phyloP scores from a whole-genome alignment of 441 rosid species.

The Mallotus japonicus region DNA sequence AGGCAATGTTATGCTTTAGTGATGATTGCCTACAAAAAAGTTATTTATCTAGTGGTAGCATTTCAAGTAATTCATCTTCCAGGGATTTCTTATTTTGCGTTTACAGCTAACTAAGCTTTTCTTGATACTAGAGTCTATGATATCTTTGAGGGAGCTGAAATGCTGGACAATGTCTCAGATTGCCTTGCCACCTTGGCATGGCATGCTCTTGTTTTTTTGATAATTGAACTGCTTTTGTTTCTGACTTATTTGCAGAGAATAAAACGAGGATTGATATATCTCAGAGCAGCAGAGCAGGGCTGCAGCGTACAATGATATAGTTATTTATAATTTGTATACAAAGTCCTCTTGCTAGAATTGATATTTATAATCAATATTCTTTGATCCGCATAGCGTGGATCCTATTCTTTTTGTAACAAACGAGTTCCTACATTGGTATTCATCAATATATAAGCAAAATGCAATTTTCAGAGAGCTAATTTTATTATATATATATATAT shows the following conservation, averaged over 20 bases:
- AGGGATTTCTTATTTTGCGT: not conserved
- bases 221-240: not conserved
- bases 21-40: not conserved
- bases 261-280: constrained; percentile 61
- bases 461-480: not conserved
- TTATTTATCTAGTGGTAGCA: not conserved
- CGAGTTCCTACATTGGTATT: not conserved
- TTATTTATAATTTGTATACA: constrained; percentile 17
- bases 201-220: not conserved
- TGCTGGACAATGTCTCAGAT: not conserved
- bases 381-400: constrained; percentile 36
- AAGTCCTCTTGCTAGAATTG: not conserved
- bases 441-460: not conserved
- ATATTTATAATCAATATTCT: constrained; percentile 28
- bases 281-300: constrained; percentile 61
- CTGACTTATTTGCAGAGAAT: constrained; percentile 55
- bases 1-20: not conserved
- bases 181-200: not conserved
- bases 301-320: constrained; percentile 54
- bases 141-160: not conserved
- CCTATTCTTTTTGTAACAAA: constrained; percentile 28
- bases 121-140: not conserved
- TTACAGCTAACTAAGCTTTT: not conserved
- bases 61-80: not conserved
- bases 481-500: not conserved